A percentile compares a stretch with the other conserved stretches of the same genome.
phyloP scores from a whole-genome alignment of 2,329 filamentous ascomycete species.

The Coleophoma eucalyptorum region DNA sequence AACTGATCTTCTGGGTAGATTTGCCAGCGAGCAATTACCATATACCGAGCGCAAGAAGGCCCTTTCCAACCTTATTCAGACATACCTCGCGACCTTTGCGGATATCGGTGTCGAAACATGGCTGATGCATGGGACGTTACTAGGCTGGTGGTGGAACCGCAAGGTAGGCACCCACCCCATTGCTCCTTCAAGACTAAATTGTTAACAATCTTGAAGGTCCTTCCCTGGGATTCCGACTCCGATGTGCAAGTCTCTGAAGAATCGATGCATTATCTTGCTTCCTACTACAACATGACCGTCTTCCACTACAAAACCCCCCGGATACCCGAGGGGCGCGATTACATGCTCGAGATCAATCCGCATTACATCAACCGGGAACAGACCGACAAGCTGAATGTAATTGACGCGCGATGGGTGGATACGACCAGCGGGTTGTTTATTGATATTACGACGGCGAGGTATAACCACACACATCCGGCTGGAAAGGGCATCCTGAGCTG shows the following conservation, averaged over 20 bases:
- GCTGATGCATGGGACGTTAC: slow-evolving; percentile 76
- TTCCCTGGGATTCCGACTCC: slow-evolving; percentile 81
- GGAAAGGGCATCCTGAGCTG: slow-evolving; percentile 42
- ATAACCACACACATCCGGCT: slow-evolving; percentile 31
- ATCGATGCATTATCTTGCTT: slow-evolving; percentile 48
- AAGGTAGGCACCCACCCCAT: slow-evolving; percentile 15
- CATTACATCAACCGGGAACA: slow-evolving; percentile 59
- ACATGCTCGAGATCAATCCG: slow-evolving; percentile 76
- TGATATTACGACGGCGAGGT: slow-evolving; percentile 73
- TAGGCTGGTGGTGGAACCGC: slow-evolving; percentile 86
- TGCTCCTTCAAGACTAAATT: slow-evolving; percentile 1
- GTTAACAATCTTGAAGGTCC: slow-evolving; percentile 44
- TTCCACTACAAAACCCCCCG: slow-evolving; percentile 27
- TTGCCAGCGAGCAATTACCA: slow-evolving; percentile 33
- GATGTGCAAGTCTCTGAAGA: slow-evolving; percentile 52
- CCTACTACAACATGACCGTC: slow-evolving; percentile 40
- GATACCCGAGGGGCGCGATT: slow-evolving; percentile 42
- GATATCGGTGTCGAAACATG: slow-evolving; percentile 44
- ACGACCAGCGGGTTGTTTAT: slow-evolving; percentile 72
- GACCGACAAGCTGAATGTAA: slow-evolving; percentile 70
- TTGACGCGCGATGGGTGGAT: slow-evolving; percentile 84
- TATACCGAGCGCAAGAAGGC: slow-evolving; percentile 41
- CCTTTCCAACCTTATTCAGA: slow-evolving; percentile 67
- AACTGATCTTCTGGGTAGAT: slow-evolving; percentile 20
- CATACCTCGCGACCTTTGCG: slow-evolving; percentile 67